A percentile compares a stretch with the other conserved stretches of the same genome.
Conservation (phyloP, 805 yeast species). For the Candida montana region DNA sequence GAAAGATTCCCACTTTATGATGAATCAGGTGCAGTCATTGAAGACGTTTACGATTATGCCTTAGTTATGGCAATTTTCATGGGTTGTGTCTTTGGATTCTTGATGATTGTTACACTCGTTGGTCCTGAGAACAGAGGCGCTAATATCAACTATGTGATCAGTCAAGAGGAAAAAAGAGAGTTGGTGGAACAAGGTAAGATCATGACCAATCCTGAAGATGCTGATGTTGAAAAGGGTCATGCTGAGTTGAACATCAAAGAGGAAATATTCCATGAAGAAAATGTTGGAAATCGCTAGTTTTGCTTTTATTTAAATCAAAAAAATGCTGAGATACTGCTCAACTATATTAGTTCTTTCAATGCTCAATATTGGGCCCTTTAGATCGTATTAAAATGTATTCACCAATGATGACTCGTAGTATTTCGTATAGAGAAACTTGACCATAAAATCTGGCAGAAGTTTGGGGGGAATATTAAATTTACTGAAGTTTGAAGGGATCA, state of each 20-base stretch:
- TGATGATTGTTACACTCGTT: conserved; percentile 42
- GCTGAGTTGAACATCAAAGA: not conserved
- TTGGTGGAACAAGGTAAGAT: conserved; percentile 22
- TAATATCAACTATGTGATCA: conserved; percentile 21
- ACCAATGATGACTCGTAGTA: too few relatives aligned
- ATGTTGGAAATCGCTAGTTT: not conserved
- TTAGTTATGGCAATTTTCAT: conserved; percentile 62
- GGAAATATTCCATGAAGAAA: not conserved
- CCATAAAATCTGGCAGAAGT: too few relatives aligned
- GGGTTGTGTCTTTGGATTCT: conserved; percentile 55
- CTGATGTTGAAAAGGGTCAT: conserved; percentile 3
- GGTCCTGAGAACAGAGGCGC: conserved; percentile 56
- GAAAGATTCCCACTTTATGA: conserved; percentile 43
- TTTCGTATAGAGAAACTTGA: too few relatives aligned
- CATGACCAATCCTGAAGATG: conserved; percentile 14
- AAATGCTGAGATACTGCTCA: too few relatives aligned
- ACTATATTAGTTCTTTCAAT: too few relatives aligned
- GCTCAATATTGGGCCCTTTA: too few relatives aligned
- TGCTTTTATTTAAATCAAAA: too few relatives aligned
- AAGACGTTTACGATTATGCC: conserved; percentile 43
- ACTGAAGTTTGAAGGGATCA: too few relatives aligned
- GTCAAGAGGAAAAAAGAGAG: conserved; percentile 20
- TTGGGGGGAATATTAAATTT: too few relatives aligned
- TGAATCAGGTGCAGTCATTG: conserved; percentile 26
- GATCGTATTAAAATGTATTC: too few relatives aligned